phyloP scores from a whole-genome alignment of 176 grass and related monocot genomes.

The Pontederia crassipes region DNA sequence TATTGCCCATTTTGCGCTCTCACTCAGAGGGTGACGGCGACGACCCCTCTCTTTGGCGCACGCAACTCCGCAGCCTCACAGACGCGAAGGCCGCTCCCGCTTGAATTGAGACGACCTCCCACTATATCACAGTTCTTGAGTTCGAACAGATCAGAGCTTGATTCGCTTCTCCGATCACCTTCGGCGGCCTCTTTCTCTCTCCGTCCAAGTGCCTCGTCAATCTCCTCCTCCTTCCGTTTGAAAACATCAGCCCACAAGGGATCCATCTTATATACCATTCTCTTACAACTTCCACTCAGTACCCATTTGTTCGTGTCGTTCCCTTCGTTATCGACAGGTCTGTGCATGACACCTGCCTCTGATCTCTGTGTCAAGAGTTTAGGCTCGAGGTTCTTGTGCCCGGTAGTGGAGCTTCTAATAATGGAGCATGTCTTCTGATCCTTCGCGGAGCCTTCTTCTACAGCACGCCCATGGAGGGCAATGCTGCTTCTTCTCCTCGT shows the following conservation, averaged over 20 bases:
- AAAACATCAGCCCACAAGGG: neutral
- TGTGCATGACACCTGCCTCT: neutral
- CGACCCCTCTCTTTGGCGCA: neutral
- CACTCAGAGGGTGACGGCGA: neutral
- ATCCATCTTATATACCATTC: neutral
- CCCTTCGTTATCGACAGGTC: no score
- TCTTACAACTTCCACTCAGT: neutral
- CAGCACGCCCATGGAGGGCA: neutral
- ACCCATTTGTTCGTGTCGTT: neutral
- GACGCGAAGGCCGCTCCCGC: neutral
- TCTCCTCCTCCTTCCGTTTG: neutral
- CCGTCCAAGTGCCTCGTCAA: no score
- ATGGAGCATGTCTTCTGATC: neutral
- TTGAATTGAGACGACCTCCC: neutral
- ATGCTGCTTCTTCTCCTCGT: neutral
- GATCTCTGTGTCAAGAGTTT: neutral
- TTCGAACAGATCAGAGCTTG: constrained; percentile 14
- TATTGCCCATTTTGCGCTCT: no score
- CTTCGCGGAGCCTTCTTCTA: neutral
- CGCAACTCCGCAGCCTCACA: neutral
- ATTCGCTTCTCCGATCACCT: neutral
- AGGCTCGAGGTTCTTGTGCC: neutral
- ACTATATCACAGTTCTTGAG: neutral
- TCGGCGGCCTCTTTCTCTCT: no score
- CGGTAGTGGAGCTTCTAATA: neutral